A percentile compares a stretch with the other conserved stretches of the same genome.
Evolutionary conservation across 2,329 filamentous ascomycete species (phyloP).

Genomic region (Fusarium sp.): DNA sequence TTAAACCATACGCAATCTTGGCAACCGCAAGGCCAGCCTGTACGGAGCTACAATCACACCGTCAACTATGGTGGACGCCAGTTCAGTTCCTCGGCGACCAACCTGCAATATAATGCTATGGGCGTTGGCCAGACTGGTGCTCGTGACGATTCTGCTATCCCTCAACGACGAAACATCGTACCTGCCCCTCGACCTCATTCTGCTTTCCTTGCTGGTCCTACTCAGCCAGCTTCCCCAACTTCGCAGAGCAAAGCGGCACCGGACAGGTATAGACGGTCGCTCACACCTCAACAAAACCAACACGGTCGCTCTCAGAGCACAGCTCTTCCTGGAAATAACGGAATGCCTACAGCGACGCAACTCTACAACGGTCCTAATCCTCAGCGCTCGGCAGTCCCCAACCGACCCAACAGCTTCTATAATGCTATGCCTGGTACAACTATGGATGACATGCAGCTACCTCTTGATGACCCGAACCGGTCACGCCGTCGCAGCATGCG

Average conservation of each 20-base stretch:
- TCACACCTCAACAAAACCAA: constrained; percentile 53
- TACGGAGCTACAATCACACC: constrained; percentile 42
- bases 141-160: constrained; percentile 67
- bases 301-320: constrained; percentile 58
- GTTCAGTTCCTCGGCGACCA: constrained; percentile 58
- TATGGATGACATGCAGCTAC: constrained; percentile 80
- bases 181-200: constrained; percentile 61
- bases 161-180: constrained; percentile 59
- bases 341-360: constrained; percentile 50
- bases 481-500: constrained; percentile 89
- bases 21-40: constrained; percentile 57
- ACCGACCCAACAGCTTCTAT: constrained; percentile 69
- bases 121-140: constrained; percentile 59
- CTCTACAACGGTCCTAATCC: constrained; percentile 51
- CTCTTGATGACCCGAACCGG: constrained; percentile 78
- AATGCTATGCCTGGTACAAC: constrained; percentile 62
- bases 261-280: constrained; percentile 82
- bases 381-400: constrained; percentile 55
- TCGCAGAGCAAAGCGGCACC: constrained; percentile 66
- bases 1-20: constrained; percentile 69
- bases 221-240: constrained; percentile 64
- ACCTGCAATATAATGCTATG: constrained; percentile 57
- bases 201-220: constrained; percentile 57
- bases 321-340: constrained; percentile 48
- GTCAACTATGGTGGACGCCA: constrained; percentile 52